Base-by-base conservation (phyloP, 345 rosid species). In the Sisymbrium altissimum region DNA sequence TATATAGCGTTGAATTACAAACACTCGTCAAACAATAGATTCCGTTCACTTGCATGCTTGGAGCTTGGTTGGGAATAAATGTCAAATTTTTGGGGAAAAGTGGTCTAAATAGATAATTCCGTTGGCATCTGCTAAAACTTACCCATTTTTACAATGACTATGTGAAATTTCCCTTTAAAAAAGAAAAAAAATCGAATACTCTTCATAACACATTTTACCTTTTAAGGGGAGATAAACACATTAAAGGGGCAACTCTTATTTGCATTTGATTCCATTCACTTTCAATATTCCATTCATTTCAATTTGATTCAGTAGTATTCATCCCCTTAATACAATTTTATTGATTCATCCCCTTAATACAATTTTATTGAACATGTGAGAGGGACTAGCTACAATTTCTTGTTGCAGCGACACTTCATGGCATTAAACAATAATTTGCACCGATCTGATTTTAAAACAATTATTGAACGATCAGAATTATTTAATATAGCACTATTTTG, bases 1-100 rank as follows among this genome's bases (percentile, higher is more conserved):
- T 14, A 30, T 44, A 45, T 44, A 25, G 21, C 8, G 59, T 65
- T 73, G 66, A 56, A 23, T 35, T 11, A 11, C 23, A 45, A 44
- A 35, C 3, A 65, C 11, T 55, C n/a, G 77, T 53, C 64, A 63
- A 41, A 54, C 6, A 30, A 2, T 53, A 64, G 40, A 73, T 73
- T 64, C 77, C 49, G 21, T 73, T 73, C 63, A 62, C 30, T 60
- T 9, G 35, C 65, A 71, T 36, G 54, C 21, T 50, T 66, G 8
- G 18, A 23, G 54, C 21, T 50, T 66, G 8, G 18, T 23, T 66
- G 18, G 3, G 36, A 50, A 66, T 35, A 65, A 19, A 65, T 35
- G 33, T 15, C 29, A 15, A 6, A 27, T 62, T 2, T 43, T 41
- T 62, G 0, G 64, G 43, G n/a, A 3, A 1, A 25, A 52, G 57